phyloP scores from a whole-genome alignment of 371 early-diverging fungal species.

The Mucor lusitanicus region DNA sequence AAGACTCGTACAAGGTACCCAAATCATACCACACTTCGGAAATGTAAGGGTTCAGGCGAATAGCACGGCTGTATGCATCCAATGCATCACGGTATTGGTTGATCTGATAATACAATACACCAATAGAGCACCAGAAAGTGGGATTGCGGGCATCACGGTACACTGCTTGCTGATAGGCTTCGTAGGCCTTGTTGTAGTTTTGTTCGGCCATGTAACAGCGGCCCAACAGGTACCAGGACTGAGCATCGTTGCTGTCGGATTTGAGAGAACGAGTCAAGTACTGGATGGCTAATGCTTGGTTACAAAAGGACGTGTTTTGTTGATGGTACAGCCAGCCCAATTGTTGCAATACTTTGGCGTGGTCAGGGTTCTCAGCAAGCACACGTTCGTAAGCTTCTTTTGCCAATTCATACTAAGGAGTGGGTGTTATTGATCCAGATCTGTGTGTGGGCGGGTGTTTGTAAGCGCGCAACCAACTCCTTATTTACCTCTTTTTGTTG shows the following conservation, averaged over 20 bases:
- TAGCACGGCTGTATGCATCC: conserved; percentile 94
- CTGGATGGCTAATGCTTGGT: conserved; percentile 80
- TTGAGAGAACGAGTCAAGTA: conserved; percentile 81
- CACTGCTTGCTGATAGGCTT: conserved; percentile 96
- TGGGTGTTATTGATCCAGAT: neutral
- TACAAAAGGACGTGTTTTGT: conserved; percentile 70
- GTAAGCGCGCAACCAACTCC: neutral
- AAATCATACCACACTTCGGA: conserved; percentile 96
- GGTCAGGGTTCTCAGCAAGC: conserved; percentile 82
- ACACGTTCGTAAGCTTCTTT: conserved; percentile 93
- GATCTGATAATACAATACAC: conserved; percentile 94
- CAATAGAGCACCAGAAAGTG: conserved; percentile 97
- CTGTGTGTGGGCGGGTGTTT: neutral
- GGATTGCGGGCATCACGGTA: conserved; percentile 91
- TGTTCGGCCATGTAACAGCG: conserved; percentile 94
- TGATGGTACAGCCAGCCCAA: conserved; percentile 93
- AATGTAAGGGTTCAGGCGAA: conserved; percentile 87
- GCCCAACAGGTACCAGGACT: conserved; percentile 92
- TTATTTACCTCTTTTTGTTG: conserved; percentile 78
- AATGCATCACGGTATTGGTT: conserved; percentile 93
- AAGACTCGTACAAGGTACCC: conserved; percentile 93
- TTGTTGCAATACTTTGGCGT: conserved; percentile 93
- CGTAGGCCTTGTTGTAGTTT: conserved; percentile 92
- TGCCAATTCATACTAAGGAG: conserved; percentile 65
- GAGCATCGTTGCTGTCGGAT: conserved; percentile 83